phyloP scores from a whole-genome alignment of 345 rosid species.

The Noccaea caerulescens region DNA sequence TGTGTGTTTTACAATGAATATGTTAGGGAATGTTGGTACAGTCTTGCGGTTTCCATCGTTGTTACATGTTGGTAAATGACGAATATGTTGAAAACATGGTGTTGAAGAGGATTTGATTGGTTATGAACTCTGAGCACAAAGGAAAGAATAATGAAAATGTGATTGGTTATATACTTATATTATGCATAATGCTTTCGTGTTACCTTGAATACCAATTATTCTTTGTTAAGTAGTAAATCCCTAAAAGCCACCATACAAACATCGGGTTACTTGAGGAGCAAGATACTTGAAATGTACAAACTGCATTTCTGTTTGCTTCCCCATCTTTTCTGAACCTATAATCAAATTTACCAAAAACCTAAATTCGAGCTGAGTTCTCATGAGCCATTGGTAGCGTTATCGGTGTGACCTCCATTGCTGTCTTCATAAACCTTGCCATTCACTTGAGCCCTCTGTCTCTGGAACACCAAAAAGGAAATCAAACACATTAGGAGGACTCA shows the following conservation, averaged over 20 bases:
- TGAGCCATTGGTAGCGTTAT: conserved; percentile 59
- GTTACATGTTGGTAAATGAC: background rate
- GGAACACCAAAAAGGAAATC: background rate
- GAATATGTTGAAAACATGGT: background rate
- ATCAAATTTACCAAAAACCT: conserved; percentile 10
- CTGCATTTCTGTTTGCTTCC: background rate
- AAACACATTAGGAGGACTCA: background rate
- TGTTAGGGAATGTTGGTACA: background rate
- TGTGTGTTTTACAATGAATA: background rate
- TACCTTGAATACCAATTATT: background rate
- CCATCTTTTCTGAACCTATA: background rate
- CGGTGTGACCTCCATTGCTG: conserved; percentile 56
- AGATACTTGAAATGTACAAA: conserved; percentile 37
- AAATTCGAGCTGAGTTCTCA: conserved; percentile 39
- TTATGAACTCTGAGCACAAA: conserved; percentile 19
- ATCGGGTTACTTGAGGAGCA: conserved; percentile 32
- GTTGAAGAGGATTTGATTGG: background rate
- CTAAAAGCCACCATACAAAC: conserved; percentile 15
- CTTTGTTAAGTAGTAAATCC: background rate
- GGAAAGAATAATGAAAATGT: background rate
- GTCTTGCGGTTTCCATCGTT: background rate
- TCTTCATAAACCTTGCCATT: conserved; percentile 83
- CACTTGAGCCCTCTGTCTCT: conserved; percentile 80
- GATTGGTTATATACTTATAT: background rate
- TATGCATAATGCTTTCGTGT: conserved; percentile 19